A percentile compares a stretch with the other conserved stretches of the same genome.
Evolutionary conservation across 176 grass and related monocot genomes (phyloP).

Genomic region (Pontederia crassipes): DNA sequence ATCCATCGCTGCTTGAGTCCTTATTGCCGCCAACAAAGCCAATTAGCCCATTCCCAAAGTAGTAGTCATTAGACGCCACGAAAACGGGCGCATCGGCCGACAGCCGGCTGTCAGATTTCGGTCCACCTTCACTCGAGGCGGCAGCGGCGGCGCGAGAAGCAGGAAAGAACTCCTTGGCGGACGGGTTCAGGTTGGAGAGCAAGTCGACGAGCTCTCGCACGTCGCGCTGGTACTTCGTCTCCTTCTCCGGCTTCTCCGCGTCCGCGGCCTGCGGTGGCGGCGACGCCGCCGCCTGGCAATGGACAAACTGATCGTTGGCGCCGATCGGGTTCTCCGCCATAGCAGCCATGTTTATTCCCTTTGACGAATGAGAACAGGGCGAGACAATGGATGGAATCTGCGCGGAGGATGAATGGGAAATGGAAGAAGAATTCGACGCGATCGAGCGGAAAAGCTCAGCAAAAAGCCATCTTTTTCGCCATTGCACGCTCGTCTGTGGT

Average conservation of each 20-base stretch:
- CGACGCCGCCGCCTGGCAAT: not conserved
- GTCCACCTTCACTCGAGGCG: constrained; percentile 3
- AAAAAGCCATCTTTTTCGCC: not conserved
- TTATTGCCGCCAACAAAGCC: constrained; percentile 2
- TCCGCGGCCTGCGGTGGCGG: constrained; percentile 7
- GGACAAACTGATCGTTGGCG: constrained; percentile 2
- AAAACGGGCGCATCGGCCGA: constrained; percentile 80
- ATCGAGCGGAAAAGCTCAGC: not conserved
- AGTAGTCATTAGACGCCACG: constrained; percentile 19
- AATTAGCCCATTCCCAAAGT: not conserved
- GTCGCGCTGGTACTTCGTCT: constrained; percentile 50
- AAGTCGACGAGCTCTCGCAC: constrained; percentile 77
- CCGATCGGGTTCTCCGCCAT: constrained; percentile 42
- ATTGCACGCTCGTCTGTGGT: too few species aligned
- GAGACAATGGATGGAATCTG: not conserved
- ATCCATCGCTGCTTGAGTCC: constrained; percentile 40
- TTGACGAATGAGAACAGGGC: not conserved
- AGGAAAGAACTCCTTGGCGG: constrained; percentile 85
- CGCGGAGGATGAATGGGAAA: not conserved
- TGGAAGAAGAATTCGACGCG: not conserved
- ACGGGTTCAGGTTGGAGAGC: constrained; percentile 77
- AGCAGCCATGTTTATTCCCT: constrained; percentile 47
- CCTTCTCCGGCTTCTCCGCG: constrained; percentile 6
- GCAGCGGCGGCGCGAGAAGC: constrained; percentile 14
- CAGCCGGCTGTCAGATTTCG: constrained; percentile 26